A percentile compares a stretch with the other conserved stretches of the same genome.
Conservation (phyloP, 2,329 filamentous ascomycete genomes). For the Colletotrichum musicola region DNA sequence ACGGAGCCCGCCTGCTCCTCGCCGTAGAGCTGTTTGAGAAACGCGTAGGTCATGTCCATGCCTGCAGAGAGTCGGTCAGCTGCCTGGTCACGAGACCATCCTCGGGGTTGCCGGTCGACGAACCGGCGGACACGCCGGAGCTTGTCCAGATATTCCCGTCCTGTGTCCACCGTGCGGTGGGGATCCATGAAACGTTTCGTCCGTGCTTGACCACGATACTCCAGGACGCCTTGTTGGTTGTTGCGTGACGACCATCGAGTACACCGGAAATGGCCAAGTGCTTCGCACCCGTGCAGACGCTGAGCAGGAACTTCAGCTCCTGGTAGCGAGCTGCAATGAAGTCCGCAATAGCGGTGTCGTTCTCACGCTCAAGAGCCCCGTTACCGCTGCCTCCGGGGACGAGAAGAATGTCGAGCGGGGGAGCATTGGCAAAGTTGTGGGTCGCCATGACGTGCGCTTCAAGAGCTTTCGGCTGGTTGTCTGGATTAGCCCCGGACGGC, state of each 20-base stretch:
- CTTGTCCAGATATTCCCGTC: conserved; percentile 74
- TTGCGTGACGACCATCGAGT: conserved; percentile 68
- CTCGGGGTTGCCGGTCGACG: background rate
- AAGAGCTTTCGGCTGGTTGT: background rate
- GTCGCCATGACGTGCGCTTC: conserved; percentile 47
- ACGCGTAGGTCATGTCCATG: conserved; percentile 54
- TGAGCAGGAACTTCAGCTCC: conserved; percentile 65
- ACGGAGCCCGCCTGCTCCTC: conserved; percentile 40
- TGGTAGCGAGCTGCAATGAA: conserved; percentile 59
- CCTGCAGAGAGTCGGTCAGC: conserved; percentile 42
- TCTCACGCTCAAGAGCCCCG: conserved; percentile 40
- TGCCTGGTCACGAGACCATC: background rate
- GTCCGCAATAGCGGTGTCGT: conserved; percentile 46
- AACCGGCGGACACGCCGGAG: conserved; percentile 68
- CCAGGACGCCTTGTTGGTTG: conserved; percentile 71
- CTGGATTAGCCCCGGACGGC: background rate
- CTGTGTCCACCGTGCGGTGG: conserved; percentile 69
- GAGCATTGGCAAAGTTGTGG: conserved; percentile 51
- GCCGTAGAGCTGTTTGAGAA: conserved; percentile 51
- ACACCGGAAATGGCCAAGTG: conserved; percentile 67
- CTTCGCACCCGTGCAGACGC: conserved; percentile 71
- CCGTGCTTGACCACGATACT: conserved; percentile 55
- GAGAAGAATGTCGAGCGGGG: conserved; percentile 51
- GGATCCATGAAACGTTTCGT: conserved; percentile 65
- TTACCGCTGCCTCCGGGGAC: conserved; percentile 54